Evolutionary conservation across 2,329 filamentous ascomycete genomes (phyloP).

Genomic region (Apiospora kogelbergensis): DNA sequence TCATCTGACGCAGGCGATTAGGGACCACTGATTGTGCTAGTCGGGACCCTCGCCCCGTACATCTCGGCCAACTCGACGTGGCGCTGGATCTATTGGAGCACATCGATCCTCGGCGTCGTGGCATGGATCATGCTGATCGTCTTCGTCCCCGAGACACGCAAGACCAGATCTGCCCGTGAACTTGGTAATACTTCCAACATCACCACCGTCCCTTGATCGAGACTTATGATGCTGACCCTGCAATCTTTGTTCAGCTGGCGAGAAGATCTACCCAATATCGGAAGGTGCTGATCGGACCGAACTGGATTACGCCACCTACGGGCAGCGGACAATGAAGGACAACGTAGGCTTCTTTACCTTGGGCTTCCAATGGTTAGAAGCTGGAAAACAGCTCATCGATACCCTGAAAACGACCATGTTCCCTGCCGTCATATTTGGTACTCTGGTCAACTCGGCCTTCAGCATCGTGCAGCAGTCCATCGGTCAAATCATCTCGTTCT

Average conservation of each 20-base stretch:
- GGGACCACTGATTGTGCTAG: conserved; percentile 6
- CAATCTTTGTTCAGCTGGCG: conserved; percentile 16
- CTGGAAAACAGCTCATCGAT: conserved; percentile 25
- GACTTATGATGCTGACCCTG: neutral
- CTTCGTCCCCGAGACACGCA: conserved; percentile 36
- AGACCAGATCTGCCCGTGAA: conserved; percentile 29
- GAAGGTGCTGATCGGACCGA: conserved; percentile 27
- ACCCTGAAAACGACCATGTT: conserved; percentile 33
- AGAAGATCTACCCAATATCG: conserved; percentile 22
- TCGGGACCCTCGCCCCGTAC: conserved; percentile 18
- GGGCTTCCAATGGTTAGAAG: conserved; percentile 28
- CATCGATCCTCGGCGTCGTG: conserved; percentile 28
- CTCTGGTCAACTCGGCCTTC: conserved; percentile 20
- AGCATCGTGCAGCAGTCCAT: conserved; percentile 17
- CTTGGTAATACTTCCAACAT: conserved; percentile 20
- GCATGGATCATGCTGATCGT: conserved; percentile 34
- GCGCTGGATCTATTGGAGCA: conserved; percentile 37
- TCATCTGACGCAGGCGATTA: neutral
- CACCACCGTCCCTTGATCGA: neutral
- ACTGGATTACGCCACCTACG: conserved; percentile 27
- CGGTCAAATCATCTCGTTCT: conserved; percentile 15
- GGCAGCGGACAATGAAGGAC: conserved; percentile 28
- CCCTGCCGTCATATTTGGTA: conserved; percentile 34
- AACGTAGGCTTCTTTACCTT: conserved; percentile 33
- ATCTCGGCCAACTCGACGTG: conserved; percentile 32